Percentiles rank a stretch among this genome's conserved stretches.
Evolutionary conservation across 139 green algal genomes (phyloP).

Genomic region (Helicosporidium sp.): DNA sequence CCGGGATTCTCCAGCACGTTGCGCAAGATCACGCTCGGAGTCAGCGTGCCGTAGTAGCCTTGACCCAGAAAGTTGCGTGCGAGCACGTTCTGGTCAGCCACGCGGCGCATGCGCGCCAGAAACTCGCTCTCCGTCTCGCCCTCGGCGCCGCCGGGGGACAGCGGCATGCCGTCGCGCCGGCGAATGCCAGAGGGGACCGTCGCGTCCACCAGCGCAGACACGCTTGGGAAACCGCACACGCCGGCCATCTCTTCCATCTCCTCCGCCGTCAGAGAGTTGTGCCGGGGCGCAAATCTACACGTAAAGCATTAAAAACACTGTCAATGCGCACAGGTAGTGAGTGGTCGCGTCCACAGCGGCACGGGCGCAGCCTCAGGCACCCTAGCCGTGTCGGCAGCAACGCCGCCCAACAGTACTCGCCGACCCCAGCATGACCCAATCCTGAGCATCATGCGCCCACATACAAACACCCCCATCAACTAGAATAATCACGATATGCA

Average conservation of each 20-base stretch:
- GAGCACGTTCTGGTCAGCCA: constrained; percentile 88
- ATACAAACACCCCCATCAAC: too few species aligned
- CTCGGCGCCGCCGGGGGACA: constrained; percentile 54
- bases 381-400: neutral
- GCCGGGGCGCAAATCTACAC: constrained; percentile 76
- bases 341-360: neutral
- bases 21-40: constrained; percentile 83
- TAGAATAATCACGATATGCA: too few species aligned
- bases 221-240: constrained; percentile 50
- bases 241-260: constrained; percentile 72
- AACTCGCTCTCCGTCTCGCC: constrained; percentile 77
- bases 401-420: too few species aligned
- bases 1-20: constrained; percentile 98
- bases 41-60: constrained; percentile 89
- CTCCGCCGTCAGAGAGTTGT: constrained; percentile 68
- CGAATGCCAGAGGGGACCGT: constrained; percentile 82
- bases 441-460: too few species aligned
- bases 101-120: constrained; percentile 60
- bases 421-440: neutral
- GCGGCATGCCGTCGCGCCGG: constrained; percentile 50
- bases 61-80: constrained; percentile 69
- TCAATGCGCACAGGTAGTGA: neutral
- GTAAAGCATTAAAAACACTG: neutral
- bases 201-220: constrained; percentile 78
- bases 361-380: neutral